Base-by-base conservation (phyloP, 169 alveolate genomes). In the Plasmodium cynomolgi region DNA sequence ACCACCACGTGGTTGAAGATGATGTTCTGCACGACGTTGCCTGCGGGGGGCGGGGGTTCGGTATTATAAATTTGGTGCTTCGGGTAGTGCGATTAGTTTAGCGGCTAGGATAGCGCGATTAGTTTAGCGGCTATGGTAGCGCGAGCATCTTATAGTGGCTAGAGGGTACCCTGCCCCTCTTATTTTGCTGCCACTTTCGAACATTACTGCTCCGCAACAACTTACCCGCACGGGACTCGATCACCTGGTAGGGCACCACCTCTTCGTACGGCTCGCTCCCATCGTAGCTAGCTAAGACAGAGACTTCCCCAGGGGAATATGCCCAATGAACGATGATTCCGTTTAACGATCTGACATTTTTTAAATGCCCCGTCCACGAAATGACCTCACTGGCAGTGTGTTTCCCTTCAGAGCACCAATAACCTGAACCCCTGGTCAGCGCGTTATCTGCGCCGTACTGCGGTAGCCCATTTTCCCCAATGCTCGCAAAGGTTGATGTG, bases 381-480 rank as follows among this genome's bases (percentile, higher is more conserved):
- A 96, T 94, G 17, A 84, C 92, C 33, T 91, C 84, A 83, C 94
- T 96, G 50, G 92, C 84, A 92, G 84, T 81, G 86, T 95, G 85
- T 91, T 96, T 95, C 34, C 95, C 96, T 73, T 96, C 97, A 34
- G 97, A 94, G 79, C 97, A 95, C 98, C 98, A 96, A 72, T 96
- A 96, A 33, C 97, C 97, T 47, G 96, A 95, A 34, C 97, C 97
- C 56, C 93, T 74, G 9, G 98, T 96, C 47, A 95, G 26, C 8
- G 98, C 98, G 84, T 96, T 96, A 11, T 92, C 93, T 2, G 98
- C 98, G 31, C 94, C 98, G 56, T 96, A 96, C 80, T 96, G 95
- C 41, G 97, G 95, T 37, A 83, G 44, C 58, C 98, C 98, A 73
- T 95, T 93, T 54, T 94, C 92, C 1, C 96, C 96, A 20, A 95